A percentile compares a stretch with the other conserved stretches of the same genome.
Evolutionary conservation across 148 eudicot genomes (phyloP).

Genomic region (Polygonum aviculare): DNA sequence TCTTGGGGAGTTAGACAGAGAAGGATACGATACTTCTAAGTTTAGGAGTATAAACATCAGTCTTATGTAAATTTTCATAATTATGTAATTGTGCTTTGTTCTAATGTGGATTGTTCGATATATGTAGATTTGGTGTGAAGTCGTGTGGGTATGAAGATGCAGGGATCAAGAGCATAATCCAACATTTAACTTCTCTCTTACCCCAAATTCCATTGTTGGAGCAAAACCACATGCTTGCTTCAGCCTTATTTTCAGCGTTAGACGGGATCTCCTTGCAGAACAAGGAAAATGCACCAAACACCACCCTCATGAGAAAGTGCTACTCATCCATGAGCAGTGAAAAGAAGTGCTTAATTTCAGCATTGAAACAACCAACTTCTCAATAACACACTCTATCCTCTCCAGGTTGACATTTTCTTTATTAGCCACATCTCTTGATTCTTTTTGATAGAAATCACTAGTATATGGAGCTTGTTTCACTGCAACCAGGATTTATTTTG

Average conservation of each 20-base stretch:
- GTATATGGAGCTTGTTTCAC: background rate
- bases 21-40: background rate
- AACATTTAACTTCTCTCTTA: conserved; percentile 25
- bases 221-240: background rate
- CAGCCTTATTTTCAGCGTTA: background rate
- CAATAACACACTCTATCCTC: background rate
- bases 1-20: background rate
- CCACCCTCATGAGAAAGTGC: background rate
- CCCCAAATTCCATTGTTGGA: conserved; percentile 15
- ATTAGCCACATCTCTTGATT: background rate
- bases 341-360: background rate
- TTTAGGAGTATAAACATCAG: background rate
- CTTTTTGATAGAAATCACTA: background rate
- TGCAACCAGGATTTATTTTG: background rate
- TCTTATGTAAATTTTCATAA: too few species aligned
- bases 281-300: background rate
- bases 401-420: background rate
- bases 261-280: conserved; percentile 2
- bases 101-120: background rate
- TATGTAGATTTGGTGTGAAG: conserved; percentile 56
- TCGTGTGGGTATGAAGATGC: conserved; percentile 43
- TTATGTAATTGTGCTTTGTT: too few species aligned
- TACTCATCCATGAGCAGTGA: background rate
- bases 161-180: conserved; percentile 36
- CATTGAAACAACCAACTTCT: conserved; percentile 2